Percentiles rank a stretch among this genome's conserved stretches.
These are phyloP conservation scores for Heterobasidion occidentale DNA, from an alignment of 1,284 basidiomycete genomes.

Conservation along the genomic window DNA sequence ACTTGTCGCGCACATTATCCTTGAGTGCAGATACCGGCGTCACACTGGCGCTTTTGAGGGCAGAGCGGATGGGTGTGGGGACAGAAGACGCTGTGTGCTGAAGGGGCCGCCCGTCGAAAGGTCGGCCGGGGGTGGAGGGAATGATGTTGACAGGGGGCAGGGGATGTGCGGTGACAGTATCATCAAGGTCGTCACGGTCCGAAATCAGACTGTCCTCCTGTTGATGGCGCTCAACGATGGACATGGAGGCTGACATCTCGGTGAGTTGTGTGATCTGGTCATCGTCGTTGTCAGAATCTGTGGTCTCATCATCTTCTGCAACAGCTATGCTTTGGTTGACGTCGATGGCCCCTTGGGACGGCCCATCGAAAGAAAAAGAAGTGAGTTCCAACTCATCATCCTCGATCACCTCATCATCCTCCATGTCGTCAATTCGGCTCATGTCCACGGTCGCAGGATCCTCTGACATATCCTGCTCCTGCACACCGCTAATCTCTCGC, in stretches of 20 bases:
- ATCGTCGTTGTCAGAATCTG: constrained; percentile 39
- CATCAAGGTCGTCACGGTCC: constrained; percentile 10
- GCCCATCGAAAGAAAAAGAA: constrained; percentile 65
- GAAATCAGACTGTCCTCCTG: constrained; percentile 10
- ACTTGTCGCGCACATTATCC: constrained; percentile 31
- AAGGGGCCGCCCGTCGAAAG: constrained; percentile 13
- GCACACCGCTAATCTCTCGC: neutral
- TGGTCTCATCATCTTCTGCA: constrained; percentile 35
- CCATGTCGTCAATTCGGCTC: constrained; percentile 41
- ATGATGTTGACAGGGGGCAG: neutral
- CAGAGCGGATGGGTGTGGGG: constrained; percentile 44
- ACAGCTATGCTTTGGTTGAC: constrained; percentile 29
- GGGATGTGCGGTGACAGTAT: constrained; percentile 13
- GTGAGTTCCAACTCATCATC: constrained; percentile 58
- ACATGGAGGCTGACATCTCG: constrained; percentile 10
- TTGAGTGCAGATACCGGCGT: constrained; percentile 50
- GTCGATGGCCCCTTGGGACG: constrained; percentile 39
- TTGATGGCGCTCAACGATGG: constrained; percentile 13
- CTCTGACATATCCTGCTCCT: constrained; percentile 10
- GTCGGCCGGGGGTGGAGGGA: constrained; percentile 5
- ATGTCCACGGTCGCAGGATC: constrained; percentile 27
- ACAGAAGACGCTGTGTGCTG: constrained; percentile 11
- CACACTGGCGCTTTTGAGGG: constrained; percentile 41
- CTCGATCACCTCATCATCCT: constrained; percentile 37
- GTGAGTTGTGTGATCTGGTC: constrained; percentile 12